A percentile compares a stretch with the other conserved stretches of the same genome.
These are phyloP conservation scores for Cladophialophora psammophila DNA, from an alignment of 2,329 filamentous ascomycete genomes.

Conservation along the genomic window DNA sequence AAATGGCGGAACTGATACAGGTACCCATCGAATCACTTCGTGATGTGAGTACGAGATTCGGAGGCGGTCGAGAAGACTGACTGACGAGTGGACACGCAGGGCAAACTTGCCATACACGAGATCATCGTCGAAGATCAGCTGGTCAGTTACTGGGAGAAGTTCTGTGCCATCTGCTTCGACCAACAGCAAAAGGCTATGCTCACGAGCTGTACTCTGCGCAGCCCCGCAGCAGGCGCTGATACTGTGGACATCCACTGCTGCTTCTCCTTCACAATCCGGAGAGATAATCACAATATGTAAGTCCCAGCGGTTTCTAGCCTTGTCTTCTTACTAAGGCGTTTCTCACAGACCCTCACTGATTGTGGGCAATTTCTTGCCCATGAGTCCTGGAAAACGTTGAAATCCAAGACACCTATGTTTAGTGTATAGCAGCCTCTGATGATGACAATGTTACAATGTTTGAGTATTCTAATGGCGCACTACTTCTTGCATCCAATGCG, in stretches of 20 bases:
- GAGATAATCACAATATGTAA: slow-evolving; percentile 96
- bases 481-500: neutral
- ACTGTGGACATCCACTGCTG: slow-evolving; percentile 86
- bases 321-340: slow-evolving; percentile 46
- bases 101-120: slow-evolving; percentile 92
- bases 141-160: slow-evolving; percentile 99
- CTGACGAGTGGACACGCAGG: slow-evolving; percentile 59
- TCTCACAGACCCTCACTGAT: slow-evolving; percentile 81
- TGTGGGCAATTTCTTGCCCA: slow-evolving; percentile 94
- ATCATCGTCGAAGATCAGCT: slow-evolving; percentile 94
- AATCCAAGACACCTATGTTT: neutral
- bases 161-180: slow-evolving; percentile 96
- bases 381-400: slow-evolving; percentile 50
- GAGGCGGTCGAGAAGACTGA: neutral
- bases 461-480: neutral
- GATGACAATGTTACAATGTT: slow-evolving; percentile 10
- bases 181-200: slow-evolving; percentile 91
- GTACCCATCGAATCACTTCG: slow-evolving; percentile 88
- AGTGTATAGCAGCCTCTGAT: slow-evolving; percentile 20
- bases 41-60: slow-evolving; percentile 70
- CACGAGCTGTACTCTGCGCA: slow-evolving; percentile 90
- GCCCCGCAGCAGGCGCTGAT: slow-evolving; percentile 72
- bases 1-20: slow-evolving; percentile 96
- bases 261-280: slow-evolving; percentile 95
- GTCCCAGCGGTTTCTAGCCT: slow-evolving; percentile 49